Evolutionary conservation across 768 basidiomycete species (phyloP), one percentile per base, ranked within the genome.

Genomic region (Podaxis sp.): DNA sequence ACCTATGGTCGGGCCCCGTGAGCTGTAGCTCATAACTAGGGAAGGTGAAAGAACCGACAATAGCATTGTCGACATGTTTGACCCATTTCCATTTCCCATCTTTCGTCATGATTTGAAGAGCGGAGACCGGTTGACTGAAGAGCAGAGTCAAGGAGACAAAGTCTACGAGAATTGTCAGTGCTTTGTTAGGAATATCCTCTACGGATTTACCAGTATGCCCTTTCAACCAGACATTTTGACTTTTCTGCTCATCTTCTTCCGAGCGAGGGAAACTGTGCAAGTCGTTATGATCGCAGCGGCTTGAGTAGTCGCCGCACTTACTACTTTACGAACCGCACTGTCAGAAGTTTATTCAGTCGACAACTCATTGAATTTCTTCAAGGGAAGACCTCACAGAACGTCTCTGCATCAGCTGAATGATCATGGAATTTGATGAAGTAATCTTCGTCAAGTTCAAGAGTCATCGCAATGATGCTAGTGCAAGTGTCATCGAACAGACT

Each of bases 301-400:
- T 24, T 12, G 36, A 13, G 17, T 29, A 38, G 19, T 19, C 17
- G 33, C 12, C 17, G 3, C 19, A n/a, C 80, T 64, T 37, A 79
- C 81, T 82, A 83, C 68, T 82, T 83, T 75, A 81, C 79, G 64
- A 81, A 79, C 15, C 80, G 71, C 2, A 77, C 80, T 82, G 27
- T 9, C 6, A 12, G 12, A 11, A 40, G 46, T 40, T 3, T 40
- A 43, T n/a, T 46, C 33, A 61, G 70, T 1, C 55, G 79, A 79
- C 69, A 61, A 70, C 3, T 17, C 43, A n/a, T 19, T 19, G 17
- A 19, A 17, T 46, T 46, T 19, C n/a, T 7, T 46, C 2, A n/a
- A 1, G 7, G n/a, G 19, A 19, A 46, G 43, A 46, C 78, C 13
- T 77, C 72, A 57, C 82, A 78, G 2, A 77, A 74, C 0, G 66